Evolutionary conservation across 2,329 filamentous ascomycete genomes (phyloP).

Genomic region (Colletotrichum karsti): DNA sequence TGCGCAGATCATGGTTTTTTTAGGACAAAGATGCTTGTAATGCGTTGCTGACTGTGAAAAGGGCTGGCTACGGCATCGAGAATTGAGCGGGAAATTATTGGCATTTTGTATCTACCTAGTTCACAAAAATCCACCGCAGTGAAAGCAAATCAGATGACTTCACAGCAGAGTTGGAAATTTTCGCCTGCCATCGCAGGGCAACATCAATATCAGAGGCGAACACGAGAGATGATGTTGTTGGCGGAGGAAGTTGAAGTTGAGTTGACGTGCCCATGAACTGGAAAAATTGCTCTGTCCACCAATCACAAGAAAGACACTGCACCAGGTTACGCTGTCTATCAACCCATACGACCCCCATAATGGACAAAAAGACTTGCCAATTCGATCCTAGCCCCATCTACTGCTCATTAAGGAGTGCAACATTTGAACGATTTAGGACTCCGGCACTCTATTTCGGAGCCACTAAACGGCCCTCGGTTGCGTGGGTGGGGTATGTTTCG

Average conservation of each 20-base stretch:
- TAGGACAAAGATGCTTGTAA: too few species aligned
- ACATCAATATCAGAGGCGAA: neutral
- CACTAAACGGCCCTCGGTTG: neutral
- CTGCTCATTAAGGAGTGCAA: neutral
- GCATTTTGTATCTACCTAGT: neutral
- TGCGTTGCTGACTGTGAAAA: too few species aligned
- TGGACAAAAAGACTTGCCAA: neutral
- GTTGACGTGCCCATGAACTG: neutral
- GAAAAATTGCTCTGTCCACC: neutral
- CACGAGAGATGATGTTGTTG: neutral
- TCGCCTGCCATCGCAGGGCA: neutral
- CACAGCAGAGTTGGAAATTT: neutral
- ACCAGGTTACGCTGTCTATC: neutral
- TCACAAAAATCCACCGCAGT: neutral
- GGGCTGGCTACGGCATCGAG: too few species aligned
- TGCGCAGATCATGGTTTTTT: neutral
- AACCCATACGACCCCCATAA: neutral
- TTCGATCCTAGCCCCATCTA: conserved; percentile 7
- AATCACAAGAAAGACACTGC: neutral
- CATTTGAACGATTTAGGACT: neutral
- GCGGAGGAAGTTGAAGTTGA: neutral
- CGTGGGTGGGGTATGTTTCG: neutral
- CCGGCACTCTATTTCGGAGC: neutral
- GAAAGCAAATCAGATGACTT: too few species aligned
- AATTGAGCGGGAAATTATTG: neutral